phyloP scores from a whole-genome alignment of 306 rosid species.

The Clitoria ternatea region DNA sequence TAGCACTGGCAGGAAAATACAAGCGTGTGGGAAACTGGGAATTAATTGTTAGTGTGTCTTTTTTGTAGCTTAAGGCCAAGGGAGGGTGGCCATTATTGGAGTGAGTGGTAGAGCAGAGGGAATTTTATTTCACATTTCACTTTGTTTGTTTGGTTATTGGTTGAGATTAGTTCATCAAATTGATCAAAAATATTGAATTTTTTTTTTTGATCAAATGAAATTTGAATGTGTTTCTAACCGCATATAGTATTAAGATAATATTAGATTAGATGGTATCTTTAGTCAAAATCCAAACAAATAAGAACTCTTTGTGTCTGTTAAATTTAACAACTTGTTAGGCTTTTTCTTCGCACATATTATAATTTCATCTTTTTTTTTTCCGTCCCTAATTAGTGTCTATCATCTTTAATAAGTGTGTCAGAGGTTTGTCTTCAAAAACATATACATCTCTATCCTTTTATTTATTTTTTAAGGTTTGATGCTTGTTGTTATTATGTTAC shows the following conservation, averaged over 20 bases:
- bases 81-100: constrained; percentile 22
- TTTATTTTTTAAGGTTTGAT: constrained; percentile 15
- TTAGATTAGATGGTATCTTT: no score
- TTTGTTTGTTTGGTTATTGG: no score
- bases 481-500: constrained; percentile 7
- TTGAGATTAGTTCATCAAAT: no score
- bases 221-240: no score
- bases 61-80: constrained; percentile 22
- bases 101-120: constrained; percentile 3
- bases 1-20: background rate
- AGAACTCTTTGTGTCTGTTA: constrained; percentile 37
- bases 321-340: constrained; percentile 36
- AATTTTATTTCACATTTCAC: no score
- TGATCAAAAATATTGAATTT: no score
- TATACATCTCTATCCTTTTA: constrained; percentile 1
- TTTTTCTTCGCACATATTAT: background rate
- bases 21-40: background rate
- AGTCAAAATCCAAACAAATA: no score
- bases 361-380: constrained; percentile 17
- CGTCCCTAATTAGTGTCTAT: constrained; percentile 43
- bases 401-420: constrained; percentile 83
- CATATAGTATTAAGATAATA: no score
- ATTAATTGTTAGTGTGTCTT: constrained; percentile 23
- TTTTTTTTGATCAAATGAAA: no score
- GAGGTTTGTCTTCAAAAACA: constrained; percentile 41